Base-by-base conservation (phyloP, 2,329 filamentous ascomycete species). In the Microascus cirrosus region DNA sequence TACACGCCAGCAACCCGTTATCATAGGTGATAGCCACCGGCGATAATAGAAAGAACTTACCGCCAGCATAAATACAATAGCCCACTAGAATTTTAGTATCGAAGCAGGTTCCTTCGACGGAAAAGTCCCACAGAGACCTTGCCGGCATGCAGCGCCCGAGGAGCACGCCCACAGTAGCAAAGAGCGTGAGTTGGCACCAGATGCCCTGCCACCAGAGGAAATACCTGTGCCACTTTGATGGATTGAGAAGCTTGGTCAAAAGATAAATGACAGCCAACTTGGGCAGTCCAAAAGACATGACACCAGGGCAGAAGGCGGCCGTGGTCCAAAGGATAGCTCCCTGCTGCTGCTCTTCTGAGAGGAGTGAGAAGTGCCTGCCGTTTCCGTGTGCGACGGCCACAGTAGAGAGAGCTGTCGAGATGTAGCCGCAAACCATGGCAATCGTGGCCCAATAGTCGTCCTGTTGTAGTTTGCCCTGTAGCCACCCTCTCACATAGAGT, bases 211-310 rank as follows among this genome's bases (percentile, higher is more conserved):
- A 50, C 66, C 67, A 69, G 6, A 69, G 60, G 28, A 32, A 32
- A 8, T 32, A 32, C 28, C 8, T 32, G 28, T 32, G 28, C 28
- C 28, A 32, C 8, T 32, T 32, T 4, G 28, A 32, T 8, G 28
- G 28, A 8, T 32, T 32, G 28, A 32, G 28, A 32, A 32, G 20
- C 65, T 11, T 32, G 39, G 0, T 36, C 55, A 69, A 61, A 1
- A 69, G 64, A 2, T 58, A 55, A 8, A 67, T 60, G 42, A 65
- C 65, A n/a, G 66, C 67, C 3, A 69, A 57, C 54, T 69, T 69
- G 3, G 67, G 67, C 4, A 69, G 25, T 1, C 62, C 63, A 50
- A 67, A 65, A 10, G 66, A 62, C 11, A 66, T 28, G 45, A 69
- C 62, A 13, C 66, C 66, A 4, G 66, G 65, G 13, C 60, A 58